Evolutionary conservation across 441 rosid genomes (phyloP).

Genomic region (Rhodomyrtus psidioides): DNA sequence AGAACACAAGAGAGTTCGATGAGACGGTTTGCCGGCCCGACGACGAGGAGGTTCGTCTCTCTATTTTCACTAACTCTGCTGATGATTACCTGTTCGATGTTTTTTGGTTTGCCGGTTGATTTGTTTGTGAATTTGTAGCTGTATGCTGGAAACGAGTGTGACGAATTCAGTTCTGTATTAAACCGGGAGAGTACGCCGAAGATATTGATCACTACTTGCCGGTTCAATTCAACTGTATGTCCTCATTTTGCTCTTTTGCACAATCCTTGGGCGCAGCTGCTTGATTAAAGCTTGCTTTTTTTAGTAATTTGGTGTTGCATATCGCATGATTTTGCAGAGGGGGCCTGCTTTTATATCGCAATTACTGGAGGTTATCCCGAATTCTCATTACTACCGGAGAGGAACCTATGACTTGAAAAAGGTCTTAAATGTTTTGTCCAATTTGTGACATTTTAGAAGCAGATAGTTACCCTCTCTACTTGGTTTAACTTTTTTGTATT

Average conservation of each 20-base stretch:
- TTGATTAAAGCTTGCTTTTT: not conserved
- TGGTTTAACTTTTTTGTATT: not conserved
- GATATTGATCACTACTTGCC: constrained; percentile 80
- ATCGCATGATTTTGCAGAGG: constrained; percentile 36
- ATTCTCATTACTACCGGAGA: constrained; percentile 64
- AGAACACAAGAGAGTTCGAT: constrained; percentile 80
- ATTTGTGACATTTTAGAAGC: not conserved
- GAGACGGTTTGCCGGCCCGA: constrained; percentile 86
- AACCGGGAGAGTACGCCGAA: constrained; percentile 49
- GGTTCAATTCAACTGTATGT: constrained; percentile 85
- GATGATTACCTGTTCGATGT: not conserved
- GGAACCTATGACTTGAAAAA: constrained; percentile 90
- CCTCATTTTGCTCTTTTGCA: not conserved
- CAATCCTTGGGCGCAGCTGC: not conserved
- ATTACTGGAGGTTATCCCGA: constrained; percentile 71
- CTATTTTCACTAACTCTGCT: not conserved
- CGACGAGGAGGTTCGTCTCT: constrained; percentile 67
- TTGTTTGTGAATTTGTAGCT: constrained; percentile 29
- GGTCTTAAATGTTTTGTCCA: constrained; percentile 25
- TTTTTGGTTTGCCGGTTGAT: not conserved
- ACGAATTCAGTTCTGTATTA: constrained; percentile 64
- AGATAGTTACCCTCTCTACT: not conserved
- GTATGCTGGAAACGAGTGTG: constrained; percentile 79
- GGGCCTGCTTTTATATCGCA: constrained; percentile 82
- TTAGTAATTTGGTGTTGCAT: not conserved